Base-by-base conservation (phyloP, 108 stramenopile genomes). In the Bacterosira constricta region DNA sequence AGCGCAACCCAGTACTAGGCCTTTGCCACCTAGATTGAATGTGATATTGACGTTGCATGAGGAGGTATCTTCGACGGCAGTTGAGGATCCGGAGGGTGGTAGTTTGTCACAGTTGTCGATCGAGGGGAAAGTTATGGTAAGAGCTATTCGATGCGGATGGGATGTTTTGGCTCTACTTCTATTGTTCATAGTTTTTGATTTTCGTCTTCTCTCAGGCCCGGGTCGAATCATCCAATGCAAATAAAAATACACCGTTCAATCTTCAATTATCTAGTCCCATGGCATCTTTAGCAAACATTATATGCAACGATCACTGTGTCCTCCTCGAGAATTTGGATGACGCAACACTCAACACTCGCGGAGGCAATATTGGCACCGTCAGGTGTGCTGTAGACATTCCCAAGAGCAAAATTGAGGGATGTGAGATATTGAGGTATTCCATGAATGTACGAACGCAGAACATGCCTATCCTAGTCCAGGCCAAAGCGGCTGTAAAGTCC, bases 381-480 rank as follows among this genome's bases (percentile, higher is more conserved):
- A 44, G 23, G 9, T 73, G 26, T 31, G 46, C 56, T 47, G 79
- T 90, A 3, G 76, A 72, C 15, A 73, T 88, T 73, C 87, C 90
- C 15, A 88, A 91, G 63, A 21, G 60, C 17, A 75, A 66, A 18
- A 32, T 83, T 29, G 77, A 68, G 39, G 26, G 42, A 35, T 77
- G 65, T 60, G 80, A 86, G 2, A 56, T 79, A 4, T 39, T 85
- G 0, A 69, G 46, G 6, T 91, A 87, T 63, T 47, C 73, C 7
- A 52, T 82, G 15, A 69, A 57, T 4, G 69, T 73, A 20, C 51
- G 77, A 17, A 73, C 88, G 18, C 65, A 78, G 27, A 86, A 89
- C 69, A 85, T 88, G 88, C 88, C 88, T 37, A 53, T 89, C 39
- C 65, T 89, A 12, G 58, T 86, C 30, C 88, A 92, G 77, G 79